phyloP scores from a whole-genome alignment of 148 eudicot genomes.

The Cornus kousa region DNA sequence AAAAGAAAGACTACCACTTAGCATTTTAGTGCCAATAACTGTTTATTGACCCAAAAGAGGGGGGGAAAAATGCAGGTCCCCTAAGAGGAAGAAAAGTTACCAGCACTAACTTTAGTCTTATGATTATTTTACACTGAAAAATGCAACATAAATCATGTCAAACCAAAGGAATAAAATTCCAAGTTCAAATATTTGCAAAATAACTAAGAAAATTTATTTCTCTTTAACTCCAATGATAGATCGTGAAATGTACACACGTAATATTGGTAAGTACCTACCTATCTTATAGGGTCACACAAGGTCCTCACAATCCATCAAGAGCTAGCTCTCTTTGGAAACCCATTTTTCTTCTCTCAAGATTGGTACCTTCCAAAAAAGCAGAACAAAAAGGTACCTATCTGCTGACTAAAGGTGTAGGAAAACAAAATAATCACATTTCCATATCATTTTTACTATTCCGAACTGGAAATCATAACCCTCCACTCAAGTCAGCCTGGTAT shows the following conservation, averaged over 20 bases:
- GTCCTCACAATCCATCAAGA: no score
- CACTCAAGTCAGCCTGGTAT: neutral
- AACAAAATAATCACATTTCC: neutral
- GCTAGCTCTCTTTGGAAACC: no score
- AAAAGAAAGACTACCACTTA: no score
- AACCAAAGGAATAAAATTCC: neutral
- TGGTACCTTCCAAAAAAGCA: no score
- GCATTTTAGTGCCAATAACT: neutral
- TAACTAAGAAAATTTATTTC: neutral
- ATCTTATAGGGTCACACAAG: no score
- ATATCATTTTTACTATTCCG: neutral
- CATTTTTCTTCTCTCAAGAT: no score
- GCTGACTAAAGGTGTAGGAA: neutral
- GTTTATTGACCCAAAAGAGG: neutral
- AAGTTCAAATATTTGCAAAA: neutral
- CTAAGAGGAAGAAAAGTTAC: neutral
- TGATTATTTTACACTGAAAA: neutral
- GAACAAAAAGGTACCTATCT: neutral
- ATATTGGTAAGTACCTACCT: neutral
- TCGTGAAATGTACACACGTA: neutral
- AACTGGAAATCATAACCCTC: neutral
- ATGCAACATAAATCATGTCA: neutral
- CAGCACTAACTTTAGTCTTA: neutral
- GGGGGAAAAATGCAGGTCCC: neutral
- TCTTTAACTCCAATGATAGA: no score